Evolutionary conservation across 2,329 filamentous ascomycete genomes (phyloP), one percentile per base, ranked within the genome.

Genomic region (Onygenales sp.): DNA sequence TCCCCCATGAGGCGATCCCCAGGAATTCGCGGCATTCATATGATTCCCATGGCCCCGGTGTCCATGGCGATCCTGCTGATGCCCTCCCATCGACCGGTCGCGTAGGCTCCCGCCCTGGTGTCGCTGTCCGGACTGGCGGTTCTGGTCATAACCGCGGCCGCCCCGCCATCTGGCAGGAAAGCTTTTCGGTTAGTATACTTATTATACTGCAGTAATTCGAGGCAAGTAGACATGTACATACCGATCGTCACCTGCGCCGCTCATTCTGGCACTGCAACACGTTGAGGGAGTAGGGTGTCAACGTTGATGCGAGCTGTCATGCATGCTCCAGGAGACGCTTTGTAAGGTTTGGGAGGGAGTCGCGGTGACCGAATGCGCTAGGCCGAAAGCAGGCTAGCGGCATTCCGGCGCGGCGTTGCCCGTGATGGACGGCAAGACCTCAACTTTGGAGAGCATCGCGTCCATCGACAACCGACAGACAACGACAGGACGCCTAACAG

Each of bases 151-250:
- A 33, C 62, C 57, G 50, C 66, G 69, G 54, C 69, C 68, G 58
- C 69, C 64, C 57, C 69, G 69, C 70, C 70, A 72, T 65, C 69
- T 72, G 39, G 33, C n/a, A 52, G 50, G 51, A 45, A 53, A 52
- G 14, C 50, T 49, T 14, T 43, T 43, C 11, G 48, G 35, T 31
- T 42, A 50, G 44, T 35, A 51, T 38, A 27, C 35, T 31, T 48
- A 43, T 46, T 48, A 47, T 46, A 31, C n/a, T 50, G 7, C 7
- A 50, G 39, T 14, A 17, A 39, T 31, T 38, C 27, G 43, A 32
- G 42, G 50, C 54, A 54, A 42, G 39, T n/a, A 43, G 38, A 50
- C 6, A 32, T 14, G 43, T 33, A 56, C 58, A 39, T 65, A 72
- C 69, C 63, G 69, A 48, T 69, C 67, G 42, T 70, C 68, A 52